Base-by-base conservation (phyloP, 2,329 filamentous ascomycete species). In the Rhytidhysteron rufulum region DNA sequence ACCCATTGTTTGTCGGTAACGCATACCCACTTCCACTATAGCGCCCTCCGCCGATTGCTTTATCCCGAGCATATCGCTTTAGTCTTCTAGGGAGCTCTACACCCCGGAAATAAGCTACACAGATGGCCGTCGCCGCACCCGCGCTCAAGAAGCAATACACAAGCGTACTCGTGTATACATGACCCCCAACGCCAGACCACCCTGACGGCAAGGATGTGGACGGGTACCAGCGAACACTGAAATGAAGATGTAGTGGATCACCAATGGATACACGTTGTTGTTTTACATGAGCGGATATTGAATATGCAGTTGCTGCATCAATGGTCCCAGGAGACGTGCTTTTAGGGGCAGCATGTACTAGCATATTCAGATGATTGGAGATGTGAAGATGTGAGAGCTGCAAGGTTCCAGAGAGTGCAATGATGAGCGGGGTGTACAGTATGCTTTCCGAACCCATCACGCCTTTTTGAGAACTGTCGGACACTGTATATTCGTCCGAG, bases 381-480 rank as follows among this genome's bases (percentile, higher is more conserved):
- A 98, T 80, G 69, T 97, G 93, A 54, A 98, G 74, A 66, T 96
- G 93, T 63, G 83, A 88, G 37, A 84, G 73, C 68, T 98, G 90
- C 16, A 97, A 75, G 0, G 88, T 95, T 2, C 93, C 93, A 10
- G 90, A 85, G 15, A 98, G 71, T 2, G 90, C 90, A 49, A 98
- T 88, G 5, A 94, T 85, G 27, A 95, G 75, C 0, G 91, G 90
- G 11, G 91, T 86, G 68, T 86, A 89, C 13, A 68, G 41, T 0
- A 47, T 58, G 10, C 44, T 51, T 34, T 66, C 58, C 0, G 48
- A 49, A 6, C 63, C 64, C 4, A 66, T 29, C 0, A 60, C 64
- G 32, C 63, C 63, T 42, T 59, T 55, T 32, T 65, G 62, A 3
- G 21, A 73, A 49, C 79, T 65, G 36, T 63, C 60, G 1, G 43